phyloP scores from a whole-genome alignment of 345 rosid genomes.

The Trapa bicornis region DNA sequence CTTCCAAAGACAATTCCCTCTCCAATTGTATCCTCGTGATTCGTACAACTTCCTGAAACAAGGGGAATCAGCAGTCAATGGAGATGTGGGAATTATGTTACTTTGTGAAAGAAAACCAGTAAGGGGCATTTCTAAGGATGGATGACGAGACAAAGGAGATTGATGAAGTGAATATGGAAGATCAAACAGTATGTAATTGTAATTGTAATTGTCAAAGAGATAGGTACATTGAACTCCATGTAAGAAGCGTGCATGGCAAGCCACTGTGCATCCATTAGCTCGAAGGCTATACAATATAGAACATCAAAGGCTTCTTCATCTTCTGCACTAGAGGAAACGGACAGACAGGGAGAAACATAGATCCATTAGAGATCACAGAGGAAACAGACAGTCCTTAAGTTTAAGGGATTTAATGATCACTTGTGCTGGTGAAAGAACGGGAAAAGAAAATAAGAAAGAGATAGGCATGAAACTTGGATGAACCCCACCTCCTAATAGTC shows the following conservation, averaged over 20 bases:
- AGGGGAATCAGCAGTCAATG: background rate
- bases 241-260: conserved; percentile 97
- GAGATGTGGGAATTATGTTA: background rate
- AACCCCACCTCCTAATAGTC: conserved; percentile 64
- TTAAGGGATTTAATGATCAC: conserved; percentile 2
- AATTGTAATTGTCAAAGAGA: conserved; percentile 2
- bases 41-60: conserved; percentile 67
- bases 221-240: conserved; percentile 83
- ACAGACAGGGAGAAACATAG: background rate
- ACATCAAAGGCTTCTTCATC: conserved; percentile 91
- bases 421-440: background rate
- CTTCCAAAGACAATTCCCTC: conserved; percentile 75
- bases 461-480: background rate
- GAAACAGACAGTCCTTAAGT: background rate
- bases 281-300: conserved; percentile 81
- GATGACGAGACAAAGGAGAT: background rate
- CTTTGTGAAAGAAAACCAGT: too few species aligned
- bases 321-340: conserved; percentile 32
- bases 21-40: conserved; percentile 74
- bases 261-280: conserved; percentile 99
- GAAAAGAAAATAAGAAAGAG: background rate
- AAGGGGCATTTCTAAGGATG: background rate
- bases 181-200: conserved; percentile 3
- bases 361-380: background rate
- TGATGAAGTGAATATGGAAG: background rate